Percentiles rank a stretch among this genome's conserved stretches.
Evolutionary conservation across 2,329 filamentous ascomycete genomes (phyloP).

Genomic region (Hymenoscyphus albidus): DNA sequence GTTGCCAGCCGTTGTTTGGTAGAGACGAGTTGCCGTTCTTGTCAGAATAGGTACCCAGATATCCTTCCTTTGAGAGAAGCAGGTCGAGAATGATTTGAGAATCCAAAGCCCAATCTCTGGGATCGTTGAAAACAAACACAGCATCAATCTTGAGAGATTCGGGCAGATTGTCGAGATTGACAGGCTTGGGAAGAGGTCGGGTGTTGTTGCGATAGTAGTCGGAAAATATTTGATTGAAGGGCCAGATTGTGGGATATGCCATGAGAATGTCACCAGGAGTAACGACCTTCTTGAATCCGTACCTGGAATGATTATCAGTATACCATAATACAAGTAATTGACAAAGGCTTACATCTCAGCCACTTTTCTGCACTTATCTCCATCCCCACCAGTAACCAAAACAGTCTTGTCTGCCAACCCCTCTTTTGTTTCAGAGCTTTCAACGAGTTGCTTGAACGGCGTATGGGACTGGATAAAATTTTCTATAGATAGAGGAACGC

Average conservation of each 20-base stretch:
- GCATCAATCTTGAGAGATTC: constrained; percentile 74
- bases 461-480: constrained; percentile 90
- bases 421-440: constrained; percentile 50
- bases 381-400: constrained; percentile 62
- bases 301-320: constrained; percentile 37
- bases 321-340: background rate
- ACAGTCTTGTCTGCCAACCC: constrained; percentile 62
- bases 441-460: constrained; percentile 70
- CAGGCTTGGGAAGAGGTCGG: constrained; percentile 51
- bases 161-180: constrained; percentile 42
- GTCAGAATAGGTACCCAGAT: constrained; percentile 71
- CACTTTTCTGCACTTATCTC: constrained; percentile 47
- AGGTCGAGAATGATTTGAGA: constrained; percentile 78
- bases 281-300: constrained; percentile 78
- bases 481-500: constrained; percentile 58
- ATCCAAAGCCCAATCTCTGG: constrained; percentile 90
- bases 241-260: constrained; percentile 72
- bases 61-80: constrained; percentile 72
- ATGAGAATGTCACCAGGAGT: constrained; percentile 80
- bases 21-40: constrained; percentile 63
- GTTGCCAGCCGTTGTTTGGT: constrained; percentile 72
- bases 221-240: constrained; percentile 68
- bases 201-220: constrained; percentile 57
- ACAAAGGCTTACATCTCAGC: constrained; percentile 51
- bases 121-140: constrained; percentile 90